Evolutionary conservation across 192 early-diverging fungal genomes (phyloP), one percentile per base, ranked within the genome.

Genomic region (Linnemannia exigua): DNA sequence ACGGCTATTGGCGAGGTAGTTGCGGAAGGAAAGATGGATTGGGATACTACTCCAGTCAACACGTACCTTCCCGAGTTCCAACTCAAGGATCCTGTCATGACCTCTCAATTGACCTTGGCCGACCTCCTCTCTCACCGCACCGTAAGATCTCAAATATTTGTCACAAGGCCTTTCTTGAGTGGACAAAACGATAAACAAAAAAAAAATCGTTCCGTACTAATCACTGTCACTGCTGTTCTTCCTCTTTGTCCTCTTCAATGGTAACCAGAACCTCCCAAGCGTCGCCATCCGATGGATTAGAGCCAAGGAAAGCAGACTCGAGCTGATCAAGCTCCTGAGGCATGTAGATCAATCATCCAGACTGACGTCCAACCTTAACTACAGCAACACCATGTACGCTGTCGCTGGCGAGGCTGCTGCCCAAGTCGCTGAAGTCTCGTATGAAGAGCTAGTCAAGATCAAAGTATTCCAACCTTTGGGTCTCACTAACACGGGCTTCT

Each of bases 81-180:
- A 14, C 28, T 67, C 22, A 35, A 70, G 68, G 63, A 76, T 8
- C 19, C 74, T 11, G 15, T 48, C 28, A 3, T 67, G 36, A 63
- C 25, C 6, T 33, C 41, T 9, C 48, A 76, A 37, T 47, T 76
- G 63, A 76, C 74, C 8, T 22, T 76, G 4, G 47, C 37, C 44
- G 74, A 76, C 33, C 51, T 54, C 6, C 74, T 76, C 25, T 76
- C 74, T 19, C 74, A 76, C 46, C 74, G 74, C 63, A 47, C 61
- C 19, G 74, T 76, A 67, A n/a, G n/a, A n/a, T n/a, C n/a, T n/a
- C n/a, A n/a, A n/a, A n/a, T n/a, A n/a, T n/a, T n/a, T n/a, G n/a
- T n/a, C n/a, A n/a, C n/a, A n/a, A n/a, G n/a, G n/a, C n/a, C n/a
- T n/a, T n/a, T n/a, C n/a, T n/a, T n/a, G n/a, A n/a, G n/a, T n/a